These are phyloP conservation scores for Heimioporus retisporus DNA, from an alignment of 1,284 basidiomycete species.

Conservation along the genomic window DNA sequence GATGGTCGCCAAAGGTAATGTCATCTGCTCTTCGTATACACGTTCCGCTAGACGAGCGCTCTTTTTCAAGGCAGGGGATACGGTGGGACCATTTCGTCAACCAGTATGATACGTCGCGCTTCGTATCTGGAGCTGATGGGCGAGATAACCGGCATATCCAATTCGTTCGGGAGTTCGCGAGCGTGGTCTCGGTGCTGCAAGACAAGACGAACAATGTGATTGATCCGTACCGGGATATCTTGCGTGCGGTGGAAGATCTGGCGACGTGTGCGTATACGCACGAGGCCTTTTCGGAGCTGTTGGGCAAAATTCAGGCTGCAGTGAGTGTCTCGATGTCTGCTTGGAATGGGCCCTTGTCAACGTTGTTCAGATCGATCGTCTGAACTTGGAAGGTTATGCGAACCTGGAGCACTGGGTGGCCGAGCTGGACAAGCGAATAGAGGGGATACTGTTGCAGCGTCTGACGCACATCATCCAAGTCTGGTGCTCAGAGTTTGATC, in stretches of 20 bases:
- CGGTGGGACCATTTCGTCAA: conserved; percentile 98
- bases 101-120: conserved; percentile 86
- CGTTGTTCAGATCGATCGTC: conserved; percentile 80
- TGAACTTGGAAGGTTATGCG: conserved; percentile 97
- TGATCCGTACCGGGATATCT: conserved; percentile 91
- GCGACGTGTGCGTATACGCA: conserved; percentile 87
- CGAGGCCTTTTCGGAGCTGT: conserved; percentile 84
- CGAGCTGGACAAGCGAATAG: conserved; percentile 90
- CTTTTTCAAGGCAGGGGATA: conserved; percentile 76
- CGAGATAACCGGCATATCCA: conserved; percentile 92
- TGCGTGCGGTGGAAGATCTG: conserved; percentile 88
- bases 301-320: conserved; percentile 89
- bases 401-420: conserved; percentile 98
- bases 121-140: conserved; percentile 76
- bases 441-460: conserved; percentile 84
- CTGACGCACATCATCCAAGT: conserved; percentile 84
- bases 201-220: conserved; percentile 97
- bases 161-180: conserved; percentile 96
- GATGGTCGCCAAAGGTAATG: conserved; percentile 87
- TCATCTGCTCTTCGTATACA: background rate
- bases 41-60: background rate
- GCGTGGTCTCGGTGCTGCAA: conserved; percentile 90
- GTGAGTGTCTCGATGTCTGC: conserved; percentile 53
- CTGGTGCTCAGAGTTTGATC: conserved; percentile 92
- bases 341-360: conserved; percentile 9